These are phyloP conservation scores for Gymnopilus junonius DNA, from an alignment of 768 basidiomycete species.

Conservation along the genomic window DNA sequence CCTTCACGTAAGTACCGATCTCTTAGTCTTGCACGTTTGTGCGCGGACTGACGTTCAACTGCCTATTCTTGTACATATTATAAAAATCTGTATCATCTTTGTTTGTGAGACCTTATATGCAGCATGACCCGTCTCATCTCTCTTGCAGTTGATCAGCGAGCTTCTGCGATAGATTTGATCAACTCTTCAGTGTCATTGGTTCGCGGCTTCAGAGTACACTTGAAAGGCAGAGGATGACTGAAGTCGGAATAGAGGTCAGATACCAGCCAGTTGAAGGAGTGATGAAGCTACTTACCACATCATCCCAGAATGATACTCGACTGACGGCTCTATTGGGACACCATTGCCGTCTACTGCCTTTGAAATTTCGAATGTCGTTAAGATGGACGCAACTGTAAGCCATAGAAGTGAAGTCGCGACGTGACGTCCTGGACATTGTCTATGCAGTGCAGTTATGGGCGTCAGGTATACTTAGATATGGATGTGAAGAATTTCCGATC, in stretches of 20 bases:
- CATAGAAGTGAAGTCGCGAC: conserved; percentile 32
- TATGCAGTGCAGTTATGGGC: conserved; percentile 9
- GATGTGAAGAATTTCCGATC: conserved; percentile 27
- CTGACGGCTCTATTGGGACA: conserved; percentile 17
- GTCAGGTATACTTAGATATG: not conserved
- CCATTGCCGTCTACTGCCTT: conserved; percentile 34
- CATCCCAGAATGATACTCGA: conserved; percentile 23
- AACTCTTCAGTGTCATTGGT: conserved; percentile 21
- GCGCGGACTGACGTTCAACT: not conserved
- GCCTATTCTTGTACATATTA: too few relatives aligned
- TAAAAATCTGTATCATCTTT: too few relatives aligned
- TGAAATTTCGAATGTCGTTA: conserved; percentile 36
- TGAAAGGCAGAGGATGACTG: conserved; percentile 31
- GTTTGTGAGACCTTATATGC: too few relatives aligned
- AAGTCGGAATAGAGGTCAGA: not conserved
- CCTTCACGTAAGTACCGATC: not conserved
- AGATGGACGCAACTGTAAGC: conserved; percentile 33
- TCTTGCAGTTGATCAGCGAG: not conserved
- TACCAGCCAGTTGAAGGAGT: not conserved
- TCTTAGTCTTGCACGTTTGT: not conserved
- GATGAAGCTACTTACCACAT: conserved; percentile 18
- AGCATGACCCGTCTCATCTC: too few relatives aligned
- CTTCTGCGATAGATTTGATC: conserved; percentile 20
- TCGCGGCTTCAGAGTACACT: conserved; percentile 31
- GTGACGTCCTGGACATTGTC: conserved; percentile 41